Evolutionary conservation across 1,284 basidiomycete species (phyloP), one percentile per base, ranked within the genome.

Genomic region (Ustilago shanxiensis): DNA sequence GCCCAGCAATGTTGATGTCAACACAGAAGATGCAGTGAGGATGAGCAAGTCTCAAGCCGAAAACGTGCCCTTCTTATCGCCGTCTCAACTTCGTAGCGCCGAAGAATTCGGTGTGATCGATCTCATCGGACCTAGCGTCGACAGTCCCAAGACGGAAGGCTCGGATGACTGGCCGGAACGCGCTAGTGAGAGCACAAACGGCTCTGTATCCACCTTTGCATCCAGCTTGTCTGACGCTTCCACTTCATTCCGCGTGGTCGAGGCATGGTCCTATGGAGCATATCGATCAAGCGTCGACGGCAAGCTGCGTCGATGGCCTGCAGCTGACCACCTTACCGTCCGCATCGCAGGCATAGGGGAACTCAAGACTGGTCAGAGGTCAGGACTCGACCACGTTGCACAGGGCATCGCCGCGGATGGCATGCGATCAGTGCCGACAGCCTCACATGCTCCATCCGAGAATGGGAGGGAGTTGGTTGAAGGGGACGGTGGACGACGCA

Each of bases 191-290:
- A 39, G 35, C 35, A 60, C 59, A 1, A 51, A 52, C 18, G 50
- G 31, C 26, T 60, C 59, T 9, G 18, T 37, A 13, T 39, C 49
- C 9, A 28, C 47, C n/a, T 60, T 50, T 24, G 31, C 50, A 20
- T 51, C 59, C n/a, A 44, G 20, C 29, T 16, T 26, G 35, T 39
- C 24, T 29, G 31, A 53, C 29, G 22, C 13, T 1, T 13, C 28
- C 2, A 31, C 29, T 22, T 24, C 49, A 18, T 37, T 31, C 18
- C 59, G 59, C 10, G 24, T 60, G 9, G 59, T 60, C 20, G 49
- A 60, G 28, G 59, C 59, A 11, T 60, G 59, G 59, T 60, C 59
- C 18, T n/a, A 52, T 18, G 59, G 59, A 20, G 59, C 59, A 10
- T 60, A 60, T 22, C 33, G 50, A 8, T 60, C 59, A 13, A 52